Conservation (phyloP, 441 rosid species). For the Codiaeum variegatum region DNA sequence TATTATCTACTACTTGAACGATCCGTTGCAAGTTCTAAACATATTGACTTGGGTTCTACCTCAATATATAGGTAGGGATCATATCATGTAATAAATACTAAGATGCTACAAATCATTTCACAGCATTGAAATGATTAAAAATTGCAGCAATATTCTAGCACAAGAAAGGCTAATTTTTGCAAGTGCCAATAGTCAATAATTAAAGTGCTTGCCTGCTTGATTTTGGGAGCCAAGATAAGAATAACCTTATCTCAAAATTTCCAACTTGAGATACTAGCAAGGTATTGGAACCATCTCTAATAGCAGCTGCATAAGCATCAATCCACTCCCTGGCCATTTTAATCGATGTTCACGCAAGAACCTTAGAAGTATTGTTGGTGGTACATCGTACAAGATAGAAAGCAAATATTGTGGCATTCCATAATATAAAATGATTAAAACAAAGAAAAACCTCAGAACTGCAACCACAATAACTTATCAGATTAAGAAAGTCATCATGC, state of each 20-base stretch:
- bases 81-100: slow-evolving; percentile 30
- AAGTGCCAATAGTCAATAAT: neutral
- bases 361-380: slow-evolving; percentile 86
- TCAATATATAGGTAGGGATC: no score
- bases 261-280: slow-evolving; percentile 61
- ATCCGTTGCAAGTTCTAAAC: no score
- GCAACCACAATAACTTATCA: neutral
- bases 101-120: neutral
- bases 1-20: no score
- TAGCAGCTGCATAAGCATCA: slow-evolving; percentile 90
- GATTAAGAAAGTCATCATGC: neutral
- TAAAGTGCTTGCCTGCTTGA: slow-evolving; percentile 63
- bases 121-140: neutral
- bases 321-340: slow-evolving; percentile 93
- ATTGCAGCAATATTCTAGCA: neutral
- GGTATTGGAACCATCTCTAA: slow-evolving; percentile 80
- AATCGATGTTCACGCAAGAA: slow-evolving; percentile 95
- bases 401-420: neutral
- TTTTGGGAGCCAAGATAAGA: slow-evolving; percentile 87
- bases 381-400: slow-evolving; percentile 56
- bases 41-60: no score
- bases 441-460: neutral
- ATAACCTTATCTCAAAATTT: slow-evolving; percentile 78
- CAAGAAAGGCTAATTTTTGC: neutral
- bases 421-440: neutral